These are phyloP conservation scores for Acorus gramineus DNA, from an alignment of 106 monocot genomes.

Conservation along the genomic window DNA sequence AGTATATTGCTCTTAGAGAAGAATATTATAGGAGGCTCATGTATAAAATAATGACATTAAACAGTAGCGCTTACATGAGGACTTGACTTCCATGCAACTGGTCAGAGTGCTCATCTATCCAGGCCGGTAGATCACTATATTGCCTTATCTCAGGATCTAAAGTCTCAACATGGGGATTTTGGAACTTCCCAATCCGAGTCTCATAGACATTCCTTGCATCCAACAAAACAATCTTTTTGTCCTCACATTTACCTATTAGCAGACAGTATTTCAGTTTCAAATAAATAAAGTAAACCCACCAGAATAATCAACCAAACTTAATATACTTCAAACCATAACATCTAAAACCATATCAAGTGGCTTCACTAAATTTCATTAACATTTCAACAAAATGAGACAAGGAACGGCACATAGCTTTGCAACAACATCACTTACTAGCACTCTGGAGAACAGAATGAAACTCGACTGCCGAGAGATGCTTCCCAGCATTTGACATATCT, in stretches of 20 bases:
- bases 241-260: conserved; percentile 14
- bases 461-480: conserved; percentile 72
- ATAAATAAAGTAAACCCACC: too few species aligned
- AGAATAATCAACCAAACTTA: too few species aligned
- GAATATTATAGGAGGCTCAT: neutral
- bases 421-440: conserved; percentile 27
- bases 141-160: conserved; percentile 89
- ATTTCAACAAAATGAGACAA: neutral
- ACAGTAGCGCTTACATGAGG: conserved; percentile 58
- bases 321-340: too few species aligned
- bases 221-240: conserved; percentile 44
- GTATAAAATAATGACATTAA: neutral
- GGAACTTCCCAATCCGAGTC: conserved; percentile 90
- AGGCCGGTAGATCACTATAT: conserved; percentile 83
- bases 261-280: conserved; percentile 16
- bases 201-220: conserved; percentile 96
- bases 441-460: conserved; percentile 68
- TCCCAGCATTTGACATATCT: conserved; percentile 66
- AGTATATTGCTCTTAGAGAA: too few species aligned
- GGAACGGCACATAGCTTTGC: neutral
- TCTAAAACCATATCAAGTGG: too few species aligned
- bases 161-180: conserved; percentile 54
- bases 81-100: conserved; percentile 54
- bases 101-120: conserved; percentile 80
- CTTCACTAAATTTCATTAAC: neutral